Conservation (phyloP, 176 grass and related monocot genomes). For the Triticum urartu region DNA sequence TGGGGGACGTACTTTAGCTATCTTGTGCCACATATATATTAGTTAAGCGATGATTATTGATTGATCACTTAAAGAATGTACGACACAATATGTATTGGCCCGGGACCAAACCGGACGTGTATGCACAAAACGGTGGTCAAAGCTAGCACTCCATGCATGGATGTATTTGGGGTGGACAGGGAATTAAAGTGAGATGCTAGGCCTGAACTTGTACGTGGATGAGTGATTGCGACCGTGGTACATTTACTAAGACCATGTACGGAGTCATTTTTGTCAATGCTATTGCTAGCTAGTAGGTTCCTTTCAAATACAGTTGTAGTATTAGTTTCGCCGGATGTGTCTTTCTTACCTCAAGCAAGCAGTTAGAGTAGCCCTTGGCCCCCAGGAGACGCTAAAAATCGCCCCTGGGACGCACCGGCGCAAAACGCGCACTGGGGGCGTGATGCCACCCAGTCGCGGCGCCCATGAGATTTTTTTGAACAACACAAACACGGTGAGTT, state of each 20-base stretch:
- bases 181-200: slow-evolving; percentile 24
- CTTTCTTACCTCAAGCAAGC: neutral
- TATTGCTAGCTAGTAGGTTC: neutral
- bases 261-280: neutral
- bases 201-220: neutral
- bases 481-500: no score
- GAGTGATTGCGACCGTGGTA: neutral
- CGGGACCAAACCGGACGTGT: neutral
- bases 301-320: neutral
- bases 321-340: neutral
- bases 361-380: neutral
- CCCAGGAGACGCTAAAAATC: no score
- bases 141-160: neutral
- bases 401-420: no score
- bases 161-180: neutral
- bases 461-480: no score
- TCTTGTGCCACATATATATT: neutral
- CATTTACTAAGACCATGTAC: neutral
- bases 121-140: neutral
- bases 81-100: neutral
- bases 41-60: neutral
- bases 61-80: neutral
- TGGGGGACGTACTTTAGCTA: neutral
- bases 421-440: no score
- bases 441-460: no score